phyloP scores from a whole-genome alignment of 78 protist genomes.

The Protostelium mycophagum region DNA sequence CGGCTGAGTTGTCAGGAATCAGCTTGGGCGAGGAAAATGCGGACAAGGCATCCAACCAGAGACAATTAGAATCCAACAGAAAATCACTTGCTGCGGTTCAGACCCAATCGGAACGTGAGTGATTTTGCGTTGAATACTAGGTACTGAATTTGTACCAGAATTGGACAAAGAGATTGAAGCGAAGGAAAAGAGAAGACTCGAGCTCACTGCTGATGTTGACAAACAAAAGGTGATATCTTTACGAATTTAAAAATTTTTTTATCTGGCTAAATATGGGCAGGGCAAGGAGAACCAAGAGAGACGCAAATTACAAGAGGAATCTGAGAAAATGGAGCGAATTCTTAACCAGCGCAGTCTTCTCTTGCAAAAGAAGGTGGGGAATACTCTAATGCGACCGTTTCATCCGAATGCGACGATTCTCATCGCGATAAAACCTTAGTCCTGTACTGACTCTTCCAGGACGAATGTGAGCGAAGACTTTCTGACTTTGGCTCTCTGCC shows the following conservation, averaged over 20 bases:
- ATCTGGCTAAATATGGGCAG: no score
- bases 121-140: no score
- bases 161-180: neutral
- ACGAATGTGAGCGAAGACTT: neutral
- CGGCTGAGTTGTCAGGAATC: neutral
- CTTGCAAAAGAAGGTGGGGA: neutral
- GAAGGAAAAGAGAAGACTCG: neutral
- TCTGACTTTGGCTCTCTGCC: neutral
- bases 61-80: neutral
- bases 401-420: no score
- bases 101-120: neutral
- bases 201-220: neutral
- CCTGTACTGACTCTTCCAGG: no score
- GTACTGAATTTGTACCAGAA: neutral
- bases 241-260: no score
- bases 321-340: conserved; percentile 5
- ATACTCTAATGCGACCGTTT: no score
- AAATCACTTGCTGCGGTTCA: neutral
- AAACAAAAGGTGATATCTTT: neutral
- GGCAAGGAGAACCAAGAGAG: neutral
- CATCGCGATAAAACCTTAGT: no score
- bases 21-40: neutral
- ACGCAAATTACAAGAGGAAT: neutral
- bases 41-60: neutral
- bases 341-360: conserved; percentile 3